phyloP scores from a whole-genome alignment of 306 rosid species.

The Inga laurina region DNA sequence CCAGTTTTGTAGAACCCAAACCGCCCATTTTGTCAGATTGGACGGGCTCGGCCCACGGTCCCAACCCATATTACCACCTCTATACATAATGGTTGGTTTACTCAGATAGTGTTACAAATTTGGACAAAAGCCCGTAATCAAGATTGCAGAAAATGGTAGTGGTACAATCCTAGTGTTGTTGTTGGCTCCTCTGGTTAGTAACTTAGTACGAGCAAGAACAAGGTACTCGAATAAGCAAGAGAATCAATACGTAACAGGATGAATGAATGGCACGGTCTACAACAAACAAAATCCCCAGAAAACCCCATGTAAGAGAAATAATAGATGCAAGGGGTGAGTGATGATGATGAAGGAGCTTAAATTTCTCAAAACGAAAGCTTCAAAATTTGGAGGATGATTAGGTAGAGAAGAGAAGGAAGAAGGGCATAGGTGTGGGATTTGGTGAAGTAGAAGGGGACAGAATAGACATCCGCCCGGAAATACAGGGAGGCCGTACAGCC shows the following conservation, averaged over 20 bases:
- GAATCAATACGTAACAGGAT: slow-evolving; percentile 24
- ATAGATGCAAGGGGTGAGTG: neutral
- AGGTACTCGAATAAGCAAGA: slow-evolving; percentile 12
- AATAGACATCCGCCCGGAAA: slow-evolving; percentile 97
- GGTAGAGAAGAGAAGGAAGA: neutral
- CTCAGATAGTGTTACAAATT: neutral
- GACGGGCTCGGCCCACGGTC: no score
- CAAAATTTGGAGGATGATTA: neutral
- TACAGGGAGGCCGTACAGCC: slow-evolving; percentile 82
- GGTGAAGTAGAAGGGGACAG: slow-evolving; percentile 87
- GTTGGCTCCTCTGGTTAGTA: neutral
- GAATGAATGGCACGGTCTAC: slow-evolving; percentile 12
- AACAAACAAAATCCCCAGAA: slow-evolving; percentile 30
- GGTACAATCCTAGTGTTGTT: slow-evolving; percentile 5
- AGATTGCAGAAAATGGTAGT: slow-evolving; percentile 7
- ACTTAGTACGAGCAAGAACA: neutral
- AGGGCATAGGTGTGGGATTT: slow-evolving; percentile 80
- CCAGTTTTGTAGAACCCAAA: no score
- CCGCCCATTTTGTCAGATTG: no score
- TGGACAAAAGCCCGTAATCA: neutral
- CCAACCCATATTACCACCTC: no score
- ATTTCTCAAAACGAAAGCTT: neutral
- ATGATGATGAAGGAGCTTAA: slow-evolving; percentile 6
- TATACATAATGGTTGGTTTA: neutral
- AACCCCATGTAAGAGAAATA: neutral